Evolutionary conservation across 2,329 filamentous ascomycete genomes (phyloP), one percentile per base, ranked within the genome.

Genomic region (Sclerotinia spermophila): DNA sequence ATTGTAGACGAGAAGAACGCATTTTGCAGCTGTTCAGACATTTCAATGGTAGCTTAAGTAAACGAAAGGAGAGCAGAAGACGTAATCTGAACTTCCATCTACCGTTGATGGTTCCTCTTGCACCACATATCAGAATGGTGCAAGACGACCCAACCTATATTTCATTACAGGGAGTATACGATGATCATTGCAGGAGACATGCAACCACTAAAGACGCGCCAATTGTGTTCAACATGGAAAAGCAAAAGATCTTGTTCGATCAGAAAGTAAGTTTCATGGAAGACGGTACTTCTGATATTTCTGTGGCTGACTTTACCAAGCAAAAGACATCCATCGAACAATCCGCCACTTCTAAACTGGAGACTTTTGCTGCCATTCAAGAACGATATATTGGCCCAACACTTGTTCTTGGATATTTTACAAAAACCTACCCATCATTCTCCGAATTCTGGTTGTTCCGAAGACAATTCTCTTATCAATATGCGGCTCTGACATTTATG

Each of bases 361-460:
- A 99, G 81, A 95, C 97, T n/a, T 93, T 97, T 79, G 91, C 91
- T 58, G 92, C 95, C 2, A 96, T 99, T 74, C 94, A 97, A 81
- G 92, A 96, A 80, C 95, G 94, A 79, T 96, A 91, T 87, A 94
- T 97, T 70, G 92, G 94, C 8, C 90, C 90, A 71, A 93, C 89
- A 4, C 84, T 98, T 72, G 90, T 91, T 33, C 86, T 97, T 68
- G 89, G 97, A 75, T 97, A 95, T 83, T 97, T 97, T 87, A 92
- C 94, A 79, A 85, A 87, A 75, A 92, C 90, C 7, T 98, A 96
- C 82, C 92, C 94, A 42, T 91, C 92, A 73, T 99, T 93, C 81
- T 89, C 92, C 60, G 94, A 97, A 77, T 97, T 98, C 85, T 99
- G 95, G 94, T 87, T 99, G 71, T 99, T 99, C 92, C 92, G 96